Base-by-base conservation (phyloP, 2,329 filamentous ascomycete species). In the Penicillium sp. region DNA sequence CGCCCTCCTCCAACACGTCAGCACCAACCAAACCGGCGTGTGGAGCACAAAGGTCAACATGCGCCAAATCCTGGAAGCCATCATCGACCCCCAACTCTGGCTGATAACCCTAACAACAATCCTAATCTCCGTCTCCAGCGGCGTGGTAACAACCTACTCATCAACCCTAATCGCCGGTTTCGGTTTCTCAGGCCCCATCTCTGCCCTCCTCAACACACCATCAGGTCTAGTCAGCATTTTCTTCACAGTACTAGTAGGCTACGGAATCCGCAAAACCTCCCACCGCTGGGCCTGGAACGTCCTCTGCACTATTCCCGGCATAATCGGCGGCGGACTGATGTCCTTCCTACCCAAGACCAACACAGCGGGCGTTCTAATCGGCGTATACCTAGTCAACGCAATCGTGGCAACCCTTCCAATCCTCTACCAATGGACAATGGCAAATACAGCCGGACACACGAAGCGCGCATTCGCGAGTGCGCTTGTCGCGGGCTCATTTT, bases 21-120 rank as follows among this genome's bases (percentile, higher is more conserved):
- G 76, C 2, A 71, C 71, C 28, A 80, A 81, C 34, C 77, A 82
- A 54, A 83, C 79, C 0, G 81, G 81, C 2, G 77, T 82, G 2
- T 77, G 81, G 59, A 81, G 79, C 62, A 77, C 79, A 44, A 71
- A 74, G 34, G 75, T 83, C 61, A 81, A 83, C 51, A 40, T 63
- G 3, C 65, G 71, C 11, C 81, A 83, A 45, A 70, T 83, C 13
- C 59, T 71, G 42, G 81, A 83, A 66, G 74, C 74, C 6, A 63
- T 81, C 8, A 29, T 53, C 6, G 76, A 82, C 34, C 59, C 74
- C 1, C 79, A 83, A 51, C 73, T 80, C 3, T 79, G 75, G 76
- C 63, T 78, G 10, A 62, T 79, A 21, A 68, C 65, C 10, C 48
- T 79, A 19, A 71, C 51, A 10, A 64, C 61, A 2, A 61, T 65